Evolutionary conservation across 345 rosid genomes (phyloP), one percentile per base, ranked within the genome.

Genomic region (Euphorbia peplus): DNA sequence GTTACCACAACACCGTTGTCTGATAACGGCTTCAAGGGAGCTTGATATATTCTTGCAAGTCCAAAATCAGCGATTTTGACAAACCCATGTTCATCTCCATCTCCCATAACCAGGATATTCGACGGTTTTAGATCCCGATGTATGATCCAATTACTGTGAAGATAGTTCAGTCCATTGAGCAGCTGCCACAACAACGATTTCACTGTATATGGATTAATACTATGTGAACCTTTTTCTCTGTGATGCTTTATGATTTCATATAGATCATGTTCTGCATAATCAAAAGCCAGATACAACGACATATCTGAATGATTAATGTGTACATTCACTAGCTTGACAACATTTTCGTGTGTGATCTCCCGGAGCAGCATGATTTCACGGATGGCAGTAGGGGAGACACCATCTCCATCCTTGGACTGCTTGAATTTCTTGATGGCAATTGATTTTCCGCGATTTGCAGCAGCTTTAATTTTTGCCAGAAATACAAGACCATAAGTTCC

Each of bases 341-440:
- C 98, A 67, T 95, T 95, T 81, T 95, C 99, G 46, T 92, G 96
- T 0, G 93, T 55, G 69, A 95, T 92, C 86, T 95, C 99, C 35
- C 97, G 80, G 48, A 95, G 97, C 76, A 95, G 76, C 99, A 95
- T 95, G 76, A 95, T 95, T 83, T 95, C 99, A 14, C 99, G 97
- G 69, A 95, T 92, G 42, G 99, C 99, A 63, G 99, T 92, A n/a
- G 98, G 99, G 56, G 97, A 95, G 76, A 95, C 96, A 58, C 99
- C 99, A 19, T 95, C 99, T 24, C 99, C 99, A 68, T 95, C 99
- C 80, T 95, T 95, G 46, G 99, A 92, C 81, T 92, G 99, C 79
- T 95, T 95, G 78, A 92, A 95, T 75, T 95, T 92, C 86, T 95
- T 95, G 76, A 95, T 92, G 69, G 99, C 99, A 70, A 95, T 95